Evolutionary conservation across 2,329 filamentous ascomycete genomes (phyloP).

Genomic region (Hirsutella minnesotensis): DNA sequence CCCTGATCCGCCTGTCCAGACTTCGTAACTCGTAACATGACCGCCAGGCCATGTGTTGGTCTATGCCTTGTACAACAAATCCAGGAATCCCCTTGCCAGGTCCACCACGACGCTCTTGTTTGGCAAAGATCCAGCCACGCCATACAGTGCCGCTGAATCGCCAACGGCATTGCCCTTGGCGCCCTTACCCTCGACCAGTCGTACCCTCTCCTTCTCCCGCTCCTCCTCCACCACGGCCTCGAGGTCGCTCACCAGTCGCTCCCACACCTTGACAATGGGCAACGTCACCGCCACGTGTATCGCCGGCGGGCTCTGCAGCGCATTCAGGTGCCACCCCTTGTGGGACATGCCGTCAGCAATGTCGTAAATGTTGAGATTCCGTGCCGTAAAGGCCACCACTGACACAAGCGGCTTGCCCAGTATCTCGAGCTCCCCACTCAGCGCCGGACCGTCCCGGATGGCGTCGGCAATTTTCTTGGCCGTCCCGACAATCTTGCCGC

Average conservation of each 20-base stretch:
- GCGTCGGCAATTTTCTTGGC: conserved; percentile 71
- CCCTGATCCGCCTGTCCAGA: neutral
- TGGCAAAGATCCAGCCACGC: conserved; percentile 85
- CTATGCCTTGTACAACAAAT: conserved; percentile 80
- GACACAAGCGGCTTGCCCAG: conserved; percentile 79
- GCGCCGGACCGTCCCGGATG: conserved; percentile 54
- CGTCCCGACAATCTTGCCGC: conserved; percentile 76
- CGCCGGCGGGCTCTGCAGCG: conserved; percentile 79
- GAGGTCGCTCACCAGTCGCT: conserved; percentile 64
- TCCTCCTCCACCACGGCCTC: conserved; percentile 57
- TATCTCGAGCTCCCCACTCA: conserved; percentile 64
- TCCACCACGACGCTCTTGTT: conserved; percentile 94
- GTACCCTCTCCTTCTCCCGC: conserved; percentile 67
- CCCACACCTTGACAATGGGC: conserved; percentile 70
- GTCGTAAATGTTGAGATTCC: conserved; percentile 84
- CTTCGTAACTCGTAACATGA: neutral
- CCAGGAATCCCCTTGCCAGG: conserved; percentile 80
- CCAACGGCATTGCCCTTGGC: conserved; percentile 56
- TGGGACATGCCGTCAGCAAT: conserved; percentile 77
- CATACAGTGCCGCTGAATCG: conserved; percentile 81
- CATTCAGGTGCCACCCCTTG: conserved; percentile 92
- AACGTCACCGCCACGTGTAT: conserved; percentile 91
- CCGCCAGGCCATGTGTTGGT: neutral
- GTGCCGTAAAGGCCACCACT: conserved; percentile 79
- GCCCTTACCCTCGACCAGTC: conserved; percentile 56